Percentiles rank a stretch among this genome's conserved stretches.
phyloP scores from a whole-genome alignment of 2,329 filamentous ascomycete species.

The Arachnomyces sp. region DNA sequence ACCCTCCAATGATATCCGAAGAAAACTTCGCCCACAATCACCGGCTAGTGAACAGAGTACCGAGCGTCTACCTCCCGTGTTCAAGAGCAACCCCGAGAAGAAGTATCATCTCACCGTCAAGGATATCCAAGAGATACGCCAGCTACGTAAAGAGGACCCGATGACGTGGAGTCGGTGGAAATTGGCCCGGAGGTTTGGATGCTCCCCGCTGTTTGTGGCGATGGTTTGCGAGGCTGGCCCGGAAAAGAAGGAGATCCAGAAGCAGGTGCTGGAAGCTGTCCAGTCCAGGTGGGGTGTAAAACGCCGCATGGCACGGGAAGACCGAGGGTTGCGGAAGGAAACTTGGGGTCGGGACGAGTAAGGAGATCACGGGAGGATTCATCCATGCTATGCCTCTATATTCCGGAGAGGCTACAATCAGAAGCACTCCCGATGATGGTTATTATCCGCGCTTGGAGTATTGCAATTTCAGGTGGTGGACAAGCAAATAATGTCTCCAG shows the following conservation, averaged over 20 bases:
- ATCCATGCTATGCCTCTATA: not conserved
- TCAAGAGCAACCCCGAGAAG: slow-evolving; percentile 46
- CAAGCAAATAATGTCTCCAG: no score
- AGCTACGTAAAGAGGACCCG: slow-evolving; percentile 47
- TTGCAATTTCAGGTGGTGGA: not conserved
- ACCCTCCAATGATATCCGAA: slow-evolving; percentile 49
- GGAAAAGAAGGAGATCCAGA: slow-evolving; percentile 41
- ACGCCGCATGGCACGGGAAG: slow-evolving; percentile 53
- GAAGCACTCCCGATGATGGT: not conserved
- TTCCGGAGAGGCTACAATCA: no score
- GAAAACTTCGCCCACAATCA: slow-evolving; percentile 35
- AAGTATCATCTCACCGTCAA: slow-evolving; percentile 52
- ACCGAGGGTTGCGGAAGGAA: slow-evolving; percentile 51
- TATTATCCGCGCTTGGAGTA: no score
- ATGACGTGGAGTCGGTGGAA: slow-evolving; percentile 50
- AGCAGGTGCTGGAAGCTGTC: slow-evolving; percentile 42
- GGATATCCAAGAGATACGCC: slow-evolving; percentile 53
- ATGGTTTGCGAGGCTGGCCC: slow-evolving; percentile 48
- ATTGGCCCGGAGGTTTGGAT: slow-evolving; percentile 55
- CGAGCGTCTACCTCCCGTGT: slow-evolving; percentile 37
- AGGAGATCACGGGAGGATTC: slow-evolving; percentile 10
- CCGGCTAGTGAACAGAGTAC: slow-evolving; percentile 14
- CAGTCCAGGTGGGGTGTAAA: slow-evolving; percentile 54
- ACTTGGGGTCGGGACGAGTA: slow-evolving; percentile 53
- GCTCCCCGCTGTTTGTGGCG: slow-evolving; percentile 54